Evolutionary conservation across 352 stramenopile species (phyloP), one percentile per base, ranked within the genome.

Genomic region (Stephanocyclus meneghinianus): DNA sequence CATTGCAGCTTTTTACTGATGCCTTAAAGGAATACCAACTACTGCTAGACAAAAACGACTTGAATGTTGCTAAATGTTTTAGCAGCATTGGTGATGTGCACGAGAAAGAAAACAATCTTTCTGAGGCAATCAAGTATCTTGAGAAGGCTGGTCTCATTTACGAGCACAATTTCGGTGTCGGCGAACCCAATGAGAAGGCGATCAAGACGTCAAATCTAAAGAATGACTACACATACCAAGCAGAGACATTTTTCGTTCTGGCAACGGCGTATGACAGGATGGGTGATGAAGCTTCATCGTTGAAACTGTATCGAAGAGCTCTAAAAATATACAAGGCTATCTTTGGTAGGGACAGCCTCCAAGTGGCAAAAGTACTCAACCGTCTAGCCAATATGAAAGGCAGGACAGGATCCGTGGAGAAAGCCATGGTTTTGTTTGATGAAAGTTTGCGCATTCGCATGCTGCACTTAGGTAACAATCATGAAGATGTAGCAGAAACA

Each of bases 401-500:
- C 16, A 66, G 78, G 50, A 74, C 70, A 71, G 83, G 83, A 56
- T 86, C 76, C 56, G 80, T 86, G 30, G 83, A 87, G 32, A 89
- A 87, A 40, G 83, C 83, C 9, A 87, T 89, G 80, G 70, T 87
- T 56, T 61, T 87, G 26, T 89, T 87, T 66, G 83, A 89, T 74
- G 83, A 89, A 63, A 87, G 76, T 78, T 81, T 89, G 61, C 80
- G 83, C 61, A 87, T 87, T 69, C 73, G 83, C n/a, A 87, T 86
- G 72, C 57, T 86, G 13, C 76, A 88, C 71, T 83, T 91, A 50
- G 85, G 80, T 32, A 84, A 88, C 21, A 80, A 84, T 71, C 76
- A 91, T 40, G 72, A 86, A 77, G 67, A 78, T 74, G 81, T 90
- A 50, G 81, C 80, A 29, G 81, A 90, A 61, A 86, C 79, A n/a